Conservation (phyloP, 768 basidiomycete species). For the Agaricus sinodeliciosus region DNA sequence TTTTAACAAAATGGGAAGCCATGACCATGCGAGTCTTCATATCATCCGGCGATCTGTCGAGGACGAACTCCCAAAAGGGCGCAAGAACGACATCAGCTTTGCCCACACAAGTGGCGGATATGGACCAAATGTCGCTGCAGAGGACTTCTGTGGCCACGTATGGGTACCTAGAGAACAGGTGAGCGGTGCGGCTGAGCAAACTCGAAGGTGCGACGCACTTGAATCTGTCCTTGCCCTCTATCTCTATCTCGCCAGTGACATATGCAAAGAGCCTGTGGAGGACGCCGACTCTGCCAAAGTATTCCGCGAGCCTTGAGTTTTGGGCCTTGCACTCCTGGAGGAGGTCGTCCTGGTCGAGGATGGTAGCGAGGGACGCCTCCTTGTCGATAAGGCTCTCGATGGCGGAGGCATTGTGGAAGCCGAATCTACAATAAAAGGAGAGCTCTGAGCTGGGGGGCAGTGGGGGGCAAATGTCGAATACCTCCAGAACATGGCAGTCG, state of each 20-base stretch:
- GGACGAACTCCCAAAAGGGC: constrained; percentile 89
- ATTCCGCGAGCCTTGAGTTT: constrained; percentile 84
- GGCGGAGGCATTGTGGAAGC: constrained; percentile 81
- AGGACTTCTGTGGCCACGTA: constrained; percentile 92
- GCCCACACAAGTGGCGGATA: constrained; percentile 82
- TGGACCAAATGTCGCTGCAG: constrained; percentile 93
- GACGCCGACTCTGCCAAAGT: constrained; percentile 78
- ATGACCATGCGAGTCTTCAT: constrained; percentile 85
- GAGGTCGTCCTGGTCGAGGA: constrained; percentile 91
- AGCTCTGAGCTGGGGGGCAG: background rate
- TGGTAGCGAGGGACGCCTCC: constrained; percentile 83
- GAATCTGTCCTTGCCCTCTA: constrained; percentile 70
- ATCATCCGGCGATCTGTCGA: constrained; percentile 75
- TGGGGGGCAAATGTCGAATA: background rate
- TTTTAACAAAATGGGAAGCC: constrained; percentile 91
- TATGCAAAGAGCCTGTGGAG: constrained; percentile 76
- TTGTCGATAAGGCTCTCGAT: constrained; percentile 90
- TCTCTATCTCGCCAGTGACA: constrained; percentile 82
- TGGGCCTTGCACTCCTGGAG: constrained; percentile 94
- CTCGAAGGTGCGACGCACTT: constrained; percentile 49
- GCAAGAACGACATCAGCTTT: constrained; percentile 64
- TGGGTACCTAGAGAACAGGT: constrained; percentile 63
- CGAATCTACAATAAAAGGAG: constrained; percentile 58
- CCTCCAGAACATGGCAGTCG: constrained; percentile 13
- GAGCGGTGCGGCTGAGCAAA: background rate